phyloP scores from a whole-genome alignment of 331 rosid species.

The Acacia concinna region DNA sequence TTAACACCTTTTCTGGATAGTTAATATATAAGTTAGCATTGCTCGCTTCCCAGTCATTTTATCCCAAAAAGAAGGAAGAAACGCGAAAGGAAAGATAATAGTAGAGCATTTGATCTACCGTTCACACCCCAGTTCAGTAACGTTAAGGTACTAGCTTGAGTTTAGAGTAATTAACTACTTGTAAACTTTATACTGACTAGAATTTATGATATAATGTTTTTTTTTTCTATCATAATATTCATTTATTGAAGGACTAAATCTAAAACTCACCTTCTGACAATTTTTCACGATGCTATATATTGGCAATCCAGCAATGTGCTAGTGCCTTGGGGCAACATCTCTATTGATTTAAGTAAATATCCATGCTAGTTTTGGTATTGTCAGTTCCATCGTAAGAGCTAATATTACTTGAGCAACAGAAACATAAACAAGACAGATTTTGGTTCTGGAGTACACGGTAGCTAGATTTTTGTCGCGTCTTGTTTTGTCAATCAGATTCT shows the following conservation, averaged over 20 bases:
- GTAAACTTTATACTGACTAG: not conserved
- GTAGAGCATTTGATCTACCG: conserved; percentile 10
- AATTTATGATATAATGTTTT: conserved; percentile 10
- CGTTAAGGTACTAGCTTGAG: not conserved
- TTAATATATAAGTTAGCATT: too few relatives aligned
- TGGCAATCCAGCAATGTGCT: conserved; percentile 4
- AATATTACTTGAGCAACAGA: conserved; percentile 16
- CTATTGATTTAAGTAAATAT: conserved; percentile 6
- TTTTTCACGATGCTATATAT: conserved; percentile 10
- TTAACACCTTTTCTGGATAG: too few relatives aligned
- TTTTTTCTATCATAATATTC: too few relatives aligned
- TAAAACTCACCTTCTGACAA: not conserved
- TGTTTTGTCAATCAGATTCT: not conserved
- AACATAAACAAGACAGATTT: not conserved
- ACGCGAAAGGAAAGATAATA: conserved; percentile 6
- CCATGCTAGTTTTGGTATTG: not conserved
- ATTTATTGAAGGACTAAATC: too few relatives aligned
- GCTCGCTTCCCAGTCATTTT: not conserved
- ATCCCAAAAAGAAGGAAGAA: not conserved
- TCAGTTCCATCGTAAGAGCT: not conserved
- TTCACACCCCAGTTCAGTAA: not conserved
- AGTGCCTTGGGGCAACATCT: not conserved
- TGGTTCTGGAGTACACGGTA: not conserved
- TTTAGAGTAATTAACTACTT: not conserved
- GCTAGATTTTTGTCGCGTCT: not conserved